Evolutionary conservation across 2,329 filamentous ascomycete genomes (phyloP).

Genomic region (Mycosphaerella sp.): DNA sequence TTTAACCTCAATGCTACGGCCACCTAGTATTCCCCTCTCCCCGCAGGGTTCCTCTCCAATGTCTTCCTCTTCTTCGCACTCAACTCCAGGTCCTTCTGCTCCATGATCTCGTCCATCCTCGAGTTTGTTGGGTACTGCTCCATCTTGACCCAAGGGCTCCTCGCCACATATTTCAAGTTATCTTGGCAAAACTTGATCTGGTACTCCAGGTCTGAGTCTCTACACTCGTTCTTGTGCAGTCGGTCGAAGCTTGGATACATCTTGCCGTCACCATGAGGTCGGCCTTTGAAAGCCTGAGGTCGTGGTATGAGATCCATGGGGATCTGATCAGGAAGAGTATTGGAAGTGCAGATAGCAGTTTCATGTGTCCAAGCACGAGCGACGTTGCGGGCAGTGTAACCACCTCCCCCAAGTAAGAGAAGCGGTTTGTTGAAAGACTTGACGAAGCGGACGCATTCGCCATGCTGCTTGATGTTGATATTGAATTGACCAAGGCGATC

Average conservation of each 20-base stretch:
- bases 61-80: conserved; percentile 37
- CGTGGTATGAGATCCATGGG: conserved; percentile 71
- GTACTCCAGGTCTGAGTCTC: conserved; percentile 69
- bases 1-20: too few relatives aligned
- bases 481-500: conserved; percentile 95
- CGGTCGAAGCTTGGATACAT: conserved; percentile 77
- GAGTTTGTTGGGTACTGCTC: conserved; percentile 62
- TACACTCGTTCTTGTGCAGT: conserved; percentile 59
- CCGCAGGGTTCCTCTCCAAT: conserved; percentile 42
- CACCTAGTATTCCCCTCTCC: conserved; percentile 34
- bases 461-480: conserved; percentile 90
- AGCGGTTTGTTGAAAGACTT: conserved; percentile 75
- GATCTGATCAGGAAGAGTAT: conserved; percentile 64
- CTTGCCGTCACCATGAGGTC: conserved; percentile 61
- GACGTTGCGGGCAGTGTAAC: conserved; percentile 94
- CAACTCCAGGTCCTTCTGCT: conserved; percentile 61
- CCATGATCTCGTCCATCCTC: conserved; percentile 58
- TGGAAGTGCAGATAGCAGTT: conserved; percentile 78
- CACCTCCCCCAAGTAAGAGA: conserved; percentile 86
- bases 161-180: conserved; percentile 77
- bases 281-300: conserved; percentile 73
- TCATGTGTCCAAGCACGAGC: conserved; percentile 96
- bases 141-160: conserved; percentile 82
- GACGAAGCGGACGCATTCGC: conserved; percentile 81
- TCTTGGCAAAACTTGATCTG: conserved; percentile 40